These are phyloP conservation scores for Arctostaphylos glauca DNA, from an alignment of 148 eudicot genomes.

Conservation along the genomic window DNA sequence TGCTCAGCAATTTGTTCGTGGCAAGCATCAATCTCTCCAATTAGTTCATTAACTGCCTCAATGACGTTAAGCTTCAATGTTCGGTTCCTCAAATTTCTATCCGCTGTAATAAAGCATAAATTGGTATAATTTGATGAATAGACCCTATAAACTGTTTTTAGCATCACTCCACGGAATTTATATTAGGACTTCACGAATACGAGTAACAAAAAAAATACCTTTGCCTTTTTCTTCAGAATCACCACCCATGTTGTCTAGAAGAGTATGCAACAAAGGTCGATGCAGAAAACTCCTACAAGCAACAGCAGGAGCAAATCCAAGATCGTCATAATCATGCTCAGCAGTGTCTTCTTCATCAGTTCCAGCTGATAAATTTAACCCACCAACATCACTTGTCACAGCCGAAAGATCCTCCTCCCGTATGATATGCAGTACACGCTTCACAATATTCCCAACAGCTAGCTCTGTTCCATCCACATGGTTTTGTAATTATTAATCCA, in stretches of 20 bases:
- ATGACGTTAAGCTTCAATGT: constrained; percentile 92
- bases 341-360: constrained; percentile 74
- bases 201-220: constrained; percentile 30
- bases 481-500: constrained; percentile 1
- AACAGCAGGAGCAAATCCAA: constrained; percentile 83
- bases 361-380: constrained; percentile 52
- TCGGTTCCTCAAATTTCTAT: constrained; percentile 58
- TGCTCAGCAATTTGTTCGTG: constrained; percentile 97
- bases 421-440: constrained; percentile 89
- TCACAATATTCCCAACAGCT: constrained; percentile 89
- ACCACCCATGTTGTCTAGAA: constrained; percentile 69
- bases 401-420: constrained; percentile 91
- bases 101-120: constrained; percentile 33
- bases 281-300: constrained; percentile 77
- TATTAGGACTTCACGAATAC: not conserved
- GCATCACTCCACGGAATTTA: not conserved
- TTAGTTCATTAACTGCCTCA: constrained; percentile 91
- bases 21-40: constrained; percentile 84
- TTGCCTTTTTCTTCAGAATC: constrained; percentile 95
- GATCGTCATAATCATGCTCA: constrained; percentile 46
- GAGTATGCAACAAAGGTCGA: constrained; percentile 93
- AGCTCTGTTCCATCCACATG: constrained; percentile 55
- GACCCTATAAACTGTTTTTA: not conserved
- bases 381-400: constrained; percentile 72
- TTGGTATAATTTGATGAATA: not conserved